Evolutionary conservation across 495 filamentous ascomycete genomes (phyloP), one percentile per base, ranked within the genome.

Genomic region (Tuber indicum): DNA sequence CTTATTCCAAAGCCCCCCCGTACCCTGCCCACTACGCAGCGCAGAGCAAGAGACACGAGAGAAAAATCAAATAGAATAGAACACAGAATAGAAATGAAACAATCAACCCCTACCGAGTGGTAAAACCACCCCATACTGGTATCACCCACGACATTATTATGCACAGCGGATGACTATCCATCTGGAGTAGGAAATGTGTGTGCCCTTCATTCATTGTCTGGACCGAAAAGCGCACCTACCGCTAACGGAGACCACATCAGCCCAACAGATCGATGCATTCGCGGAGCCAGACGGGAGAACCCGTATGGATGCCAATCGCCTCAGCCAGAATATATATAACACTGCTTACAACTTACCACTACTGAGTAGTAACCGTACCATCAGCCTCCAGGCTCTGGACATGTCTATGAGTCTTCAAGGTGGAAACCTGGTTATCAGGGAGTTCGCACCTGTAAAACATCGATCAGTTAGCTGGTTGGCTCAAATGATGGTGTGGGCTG

Each of bases 351-450:
- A 7, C 39, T 21, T 14, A 32, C 39, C n/a, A 81, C 82, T 89
- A 94, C 87, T 96, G 92, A 21, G 89, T 96, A 77, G 78, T 89
- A 26, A 96, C 89, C 78, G 89, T 89, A 10, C 85, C 84, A 84
- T 97, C 93, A 78, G 84, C 75, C 87, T 98, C 95, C 45, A 97
- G 91, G 49, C 45, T 82, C 74, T 92, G 87, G 82, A 97, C 86
- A 76, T 94, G 87, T 23, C 92, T 89, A 84, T 89, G 87, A 41
- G 85, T 86, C 77, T 89, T 86, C 72, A 98, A 86, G 3, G 89
- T 88, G 5, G 81, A 77, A 23, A 96, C 86, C 6, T 66, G 77
- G 79, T 91, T 92, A 3, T 89, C 89, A 16, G 91, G 91, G 82
- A 92, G 92, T 58, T 89, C 88, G 76, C 93, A 94, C 71, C 95